Percentiles rank a stretch among this genome's conserved stretches.
Evolutionary conservation across 1,284 basidiomycete genomes (phyloP).

Genomic region (Sparassis latifolia): DNA sequence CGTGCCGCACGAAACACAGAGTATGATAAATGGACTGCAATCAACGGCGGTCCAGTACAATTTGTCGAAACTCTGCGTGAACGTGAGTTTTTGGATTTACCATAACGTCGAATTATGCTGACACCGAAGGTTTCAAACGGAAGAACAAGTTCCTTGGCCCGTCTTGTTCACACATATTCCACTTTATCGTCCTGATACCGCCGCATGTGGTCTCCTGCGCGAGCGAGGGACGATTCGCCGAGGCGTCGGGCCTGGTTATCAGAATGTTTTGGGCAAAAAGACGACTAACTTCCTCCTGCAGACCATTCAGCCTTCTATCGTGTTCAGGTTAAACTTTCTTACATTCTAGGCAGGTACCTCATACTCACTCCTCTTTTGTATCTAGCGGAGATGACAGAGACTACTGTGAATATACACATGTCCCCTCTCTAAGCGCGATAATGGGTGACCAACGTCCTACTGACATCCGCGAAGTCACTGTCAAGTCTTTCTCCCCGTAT

Average conservation of each 20-base stretch:
- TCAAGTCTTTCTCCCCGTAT: constrained; percentile 81
- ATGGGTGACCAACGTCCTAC: not conserved
- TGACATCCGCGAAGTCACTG: constrained; percentile 51
- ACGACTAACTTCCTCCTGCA: constrained; percentile 68
- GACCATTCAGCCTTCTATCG: constrained; percentile 52
- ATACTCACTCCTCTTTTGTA: not conserved
- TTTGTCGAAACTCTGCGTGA: constrained; percentile 59
- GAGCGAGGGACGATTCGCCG: constrained; percentile 69
- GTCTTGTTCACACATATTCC: constrained; percentile 83
- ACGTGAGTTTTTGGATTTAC: constrained; percentile 28
- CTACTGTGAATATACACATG: constrained; percentile 71
- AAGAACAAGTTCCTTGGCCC: constrained; percentile 34
- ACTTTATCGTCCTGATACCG: constrained; percentile 62
- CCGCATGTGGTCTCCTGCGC: constrained; percentile 68
- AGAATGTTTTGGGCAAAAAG: constrained; percentile 72
- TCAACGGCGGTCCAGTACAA: constrained; percentile 58
- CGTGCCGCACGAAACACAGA: constrained; percentile 45
- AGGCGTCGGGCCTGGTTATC: constrained; percentile 76
- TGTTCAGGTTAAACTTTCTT: constrained; percentile 57
- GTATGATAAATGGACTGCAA: constrained; percentile 56
- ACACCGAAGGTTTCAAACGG: constrained; percentile 7
- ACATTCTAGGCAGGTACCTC: not conserved
- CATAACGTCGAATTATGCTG: too few relatives aligned
- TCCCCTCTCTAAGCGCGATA: constrained; percentile 32
- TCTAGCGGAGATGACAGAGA: constrained; percentile 84